Conservation (phyloP, 2,329 filamentous ascomycete species). For the Fusarium beomiforme region DNA sequence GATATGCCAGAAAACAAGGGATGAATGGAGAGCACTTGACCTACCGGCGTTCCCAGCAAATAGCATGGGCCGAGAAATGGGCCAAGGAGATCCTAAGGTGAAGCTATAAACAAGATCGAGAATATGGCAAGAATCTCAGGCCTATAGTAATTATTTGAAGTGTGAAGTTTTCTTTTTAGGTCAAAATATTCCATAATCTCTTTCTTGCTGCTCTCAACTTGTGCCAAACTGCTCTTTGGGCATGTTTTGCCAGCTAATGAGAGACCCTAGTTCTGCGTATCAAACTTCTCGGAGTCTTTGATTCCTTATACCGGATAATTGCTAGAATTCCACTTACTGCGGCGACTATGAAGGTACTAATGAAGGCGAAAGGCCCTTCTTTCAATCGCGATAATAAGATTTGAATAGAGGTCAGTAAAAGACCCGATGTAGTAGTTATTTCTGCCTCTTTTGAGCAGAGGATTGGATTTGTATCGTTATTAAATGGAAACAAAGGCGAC, state of each 20-base stretch:
- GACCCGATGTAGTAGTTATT: rapidly evolving
- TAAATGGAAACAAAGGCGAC: neutral
- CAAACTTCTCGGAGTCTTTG: neutral
- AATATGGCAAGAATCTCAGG: too few relatives aligned
- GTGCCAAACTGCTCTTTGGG: too few relatives aligned
- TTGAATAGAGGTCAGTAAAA: rapidly evolving
- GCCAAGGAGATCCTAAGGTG: too few relatives aligned
- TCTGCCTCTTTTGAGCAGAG: neutral
- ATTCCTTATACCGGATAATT: rapidly evolving
- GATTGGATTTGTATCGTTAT: neutral
- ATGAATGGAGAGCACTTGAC: neutral
- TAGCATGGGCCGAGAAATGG: neutral
- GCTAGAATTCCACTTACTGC: neutral
- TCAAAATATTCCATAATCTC: too few relatives aligned
- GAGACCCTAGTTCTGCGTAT: too few relatives aligned
- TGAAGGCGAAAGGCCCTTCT: rapidly evolving
- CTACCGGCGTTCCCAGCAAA: neutral
- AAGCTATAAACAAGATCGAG: too few relatives aligned
- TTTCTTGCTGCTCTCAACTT: too few relatives aligned
- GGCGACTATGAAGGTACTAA: neutral
- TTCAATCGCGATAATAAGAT: rapidly evolving
- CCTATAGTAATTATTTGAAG: too few relatives aligned
- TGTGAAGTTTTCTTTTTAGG: too few relatives aligned
- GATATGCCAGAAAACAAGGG: neutral
- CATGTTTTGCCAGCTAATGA: too few relatives aligned